A percentile compares a stretch with the other conserved stretches of the same genome.
Conservation (phyloP, 228 moss, liverwort and hornwort genomes). For the Sphagnum fallax region DNA sequence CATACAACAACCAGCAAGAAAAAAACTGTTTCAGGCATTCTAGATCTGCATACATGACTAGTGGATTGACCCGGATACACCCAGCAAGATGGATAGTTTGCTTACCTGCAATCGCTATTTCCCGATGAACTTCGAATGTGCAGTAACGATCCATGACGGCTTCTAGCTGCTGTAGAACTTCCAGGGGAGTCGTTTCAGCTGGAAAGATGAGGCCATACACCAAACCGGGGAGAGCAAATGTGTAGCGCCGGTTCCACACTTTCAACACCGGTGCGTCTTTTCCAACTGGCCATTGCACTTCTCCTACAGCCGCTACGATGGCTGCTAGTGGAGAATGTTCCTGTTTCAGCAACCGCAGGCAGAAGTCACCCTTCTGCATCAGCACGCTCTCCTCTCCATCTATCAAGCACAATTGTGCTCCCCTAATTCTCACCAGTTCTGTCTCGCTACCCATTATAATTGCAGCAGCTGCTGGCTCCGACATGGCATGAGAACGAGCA, state of each 20-base stretch:
- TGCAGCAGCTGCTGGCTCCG: too few species aligned
- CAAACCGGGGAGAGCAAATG: slow-evolving; percentile 65
- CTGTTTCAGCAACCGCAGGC: slow-evolving; percentile 62
- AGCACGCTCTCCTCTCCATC: slow-evolving; percentile 76
- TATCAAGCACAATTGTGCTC: slow-evolving; percentile 60
- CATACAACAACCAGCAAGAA: too few species aligned
- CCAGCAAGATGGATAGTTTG: too few species aligned
- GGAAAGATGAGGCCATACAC: slow-evolving; percentile 70
- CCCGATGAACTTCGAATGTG: slow-evolving; percentile 60
- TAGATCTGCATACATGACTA: too few species aligned
- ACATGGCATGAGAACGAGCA: too few species aligned
- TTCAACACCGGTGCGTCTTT: slow-evolving; percentile 73
- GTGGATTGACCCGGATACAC: too few species aligned
- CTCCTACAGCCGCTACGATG: slow-evolving; percentile 64
- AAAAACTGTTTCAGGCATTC: too few species aligned
- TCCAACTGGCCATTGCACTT: slow-evolving; percentile 86
- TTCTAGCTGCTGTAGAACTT: slow-evolving; percentile 38
- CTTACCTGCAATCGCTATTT: too few species aligned
- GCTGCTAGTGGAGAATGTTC: slow-evolving; percentile 55
- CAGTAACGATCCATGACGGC: slow-evolving; percentile 33
- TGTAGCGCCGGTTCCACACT: slow-evolving; percentile 58
- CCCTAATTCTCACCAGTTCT: slow-evolving; percentile 41
- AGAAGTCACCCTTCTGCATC: slow-evolving; percentile 59
- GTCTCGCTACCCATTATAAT: slow-evolving; percentile 43
- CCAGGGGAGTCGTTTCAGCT: slow-evolving; percentile 14